A percentile compares a stretch with the other conserved stretches of the same genome.
Evolutionary conservation across 441 rosid species (phyloP).

Genomic region (Croton laevigatus): DNA sequence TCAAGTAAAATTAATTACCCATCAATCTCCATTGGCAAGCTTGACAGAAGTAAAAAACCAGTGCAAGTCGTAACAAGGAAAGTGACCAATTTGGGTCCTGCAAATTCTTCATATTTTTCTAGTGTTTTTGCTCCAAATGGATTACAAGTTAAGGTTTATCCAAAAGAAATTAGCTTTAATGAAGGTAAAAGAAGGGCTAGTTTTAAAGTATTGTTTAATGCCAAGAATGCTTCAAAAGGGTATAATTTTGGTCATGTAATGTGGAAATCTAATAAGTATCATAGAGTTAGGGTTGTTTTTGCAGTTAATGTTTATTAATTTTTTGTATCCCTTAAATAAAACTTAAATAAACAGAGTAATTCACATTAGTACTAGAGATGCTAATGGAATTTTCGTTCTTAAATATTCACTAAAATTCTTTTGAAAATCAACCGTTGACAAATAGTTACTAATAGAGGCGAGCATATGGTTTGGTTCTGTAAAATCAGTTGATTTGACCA

Average conservation of each 20-base stretch:
- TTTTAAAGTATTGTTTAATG: background rate
- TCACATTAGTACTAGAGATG: no score
- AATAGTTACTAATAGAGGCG: no score
- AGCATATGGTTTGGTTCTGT: no score
- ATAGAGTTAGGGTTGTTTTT: background rate
- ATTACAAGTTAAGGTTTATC: constrained; percentile 43
- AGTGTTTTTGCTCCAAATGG: constrained; percentile 42
- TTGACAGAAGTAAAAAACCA: constrained; percentile 23
- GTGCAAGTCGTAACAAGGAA: constrained; percentile 33
- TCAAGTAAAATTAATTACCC: constrained; percentile 48
- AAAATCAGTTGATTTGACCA: no score
- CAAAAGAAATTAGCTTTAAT: constrained; percentile 36
- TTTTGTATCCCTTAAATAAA: no score
- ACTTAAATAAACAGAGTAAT: no score
- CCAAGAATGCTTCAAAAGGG: background rate
- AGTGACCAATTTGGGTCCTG: constrained; percentile 54
- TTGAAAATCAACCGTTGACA: no score
- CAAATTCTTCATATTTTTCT: constrained; percentile 44
- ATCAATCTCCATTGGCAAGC: constrained; percentile 57
- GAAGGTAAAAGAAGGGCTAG: background rate
- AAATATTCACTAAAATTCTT: no score
- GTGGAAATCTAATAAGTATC: background rate
- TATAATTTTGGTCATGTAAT: background rate
- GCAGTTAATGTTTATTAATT: background rate
- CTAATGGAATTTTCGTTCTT: no score